Evolutionary conservation across 192 early-diverging fungal species (phyloP).

Genomic region (Umbelopsis isabellina): DNA sequence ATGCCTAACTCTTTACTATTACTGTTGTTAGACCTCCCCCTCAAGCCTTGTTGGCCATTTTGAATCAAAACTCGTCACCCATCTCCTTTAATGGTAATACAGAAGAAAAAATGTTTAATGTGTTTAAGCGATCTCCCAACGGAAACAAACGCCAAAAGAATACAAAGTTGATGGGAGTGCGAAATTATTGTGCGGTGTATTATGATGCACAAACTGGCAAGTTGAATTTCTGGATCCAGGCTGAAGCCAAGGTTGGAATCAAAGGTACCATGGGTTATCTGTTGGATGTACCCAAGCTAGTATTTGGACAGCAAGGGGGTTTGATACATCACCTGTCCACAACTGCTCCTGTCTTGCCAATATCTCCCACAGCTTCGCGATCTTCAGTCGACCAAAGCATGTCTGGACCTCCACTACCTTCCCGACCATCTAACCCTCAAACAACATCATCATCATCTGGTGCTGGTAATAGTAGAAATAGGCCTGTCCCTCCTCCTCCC

Average conservation of each 20-base stretch:
- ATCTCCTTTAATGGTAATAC: conserved; percentile 62
- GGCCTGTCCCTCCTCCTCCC: conserved; percentile 5
- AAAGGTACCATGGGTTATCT: conserved; percentile 43
- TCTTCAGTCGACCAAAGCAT: background rate
- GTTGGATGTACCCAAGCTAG: conserved; percentile 39
- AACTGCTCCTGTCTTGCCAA: conserved; percentile 16
- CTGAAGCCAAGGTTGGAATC: conserved; percentile 34
- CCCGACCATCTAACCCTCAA: background rate
- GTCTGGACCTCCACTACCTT: background rate
- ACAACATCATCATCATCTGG: background rate
- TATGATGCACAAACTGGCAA: conserved; percentile 32
- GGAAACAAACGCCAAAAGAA: conserved; percentile 49
- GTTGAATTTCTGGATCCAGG: conserved; percentile 43
- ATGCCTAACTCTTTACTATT: background rate
- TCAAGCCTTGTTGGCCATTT: conserved; percentile 62
- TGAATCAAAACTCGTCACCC: conserved; percentile 63
- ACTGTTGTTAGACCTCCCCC: conserved; percentile 62
- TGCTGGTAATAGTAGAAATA: background rate
- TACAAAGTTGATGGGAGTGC: conserved; percentile 40
- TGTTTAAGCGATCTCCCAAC: conserved; percentile 72
- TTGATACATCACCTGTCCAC: conserved; percentile 8
- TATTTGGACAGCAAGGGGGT: conserved; percentile 30
- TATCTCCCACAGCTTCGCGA: conserved; percentile 5
- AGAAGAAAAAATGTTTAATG: conserved; percentile 72
- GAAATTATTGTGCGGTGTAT: conserved; percentile 41